Base-by-base conservation (phyloP, 305 asterid species). In the Solanum hybrid region DNA sequence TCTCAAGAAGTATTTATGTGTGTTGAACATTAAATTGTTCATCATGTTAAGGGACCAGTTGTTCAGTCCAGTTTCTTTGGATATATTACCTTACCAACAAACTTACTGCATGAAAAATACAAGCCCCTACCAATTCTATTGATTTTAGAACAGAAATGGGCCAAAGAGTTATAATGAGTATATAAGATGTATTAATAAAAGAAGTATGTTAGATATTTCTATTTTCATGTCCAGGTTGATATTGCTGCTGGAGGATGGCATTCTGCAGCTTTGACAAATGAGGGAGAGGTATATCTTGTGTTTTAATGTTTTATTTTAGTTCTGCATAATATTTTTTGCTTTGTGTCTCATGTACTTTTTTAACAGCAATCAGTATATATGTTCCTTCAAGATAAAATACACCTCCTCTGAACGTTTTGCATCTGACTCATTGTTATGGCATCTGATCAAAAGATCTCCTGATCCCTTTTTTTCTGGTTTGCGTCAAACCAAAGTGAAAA, bases 231-330 rank as follows among this genome's bases (percentile, higher is more conserved):
- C 92, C 95, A 97, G 99, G 98, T 96, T 90, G 98, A 96, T 91
- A 95, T 97, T 93, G 99, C 99, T 66, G 98, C 99, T 89, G 99
- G 99, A 91, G 99, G 99, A 91, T 97, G 99, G 99, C 99, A 97
- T 94, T 97, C 99, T 89, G 95, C 98, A 86, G 99, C 96, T 76
- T 92, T 97, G 94, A 97, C 99, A 90, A 95, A 94, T 91, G 97
- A 97, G 72, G 99, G 99, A 82, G 99, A 96, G 96, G 99, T 96
- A 93, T 37, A 51, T 79, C 75, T 51, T n/a, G n/a, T 71, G 40
- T 81, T 89, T 66, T 45, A 32, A 85, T 60, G 37, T 82, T 32
- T 87, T 13, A 88, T 90, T 66, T 51, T 69, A 78, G 37, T 56
- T 78, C 89, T 87, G 51, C 35, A 26, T 76, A 19, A 60, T 72